phyloP scores from a whole-genome alignment of 257 asterid species.

The Voacanga thouarsii region DNA sequence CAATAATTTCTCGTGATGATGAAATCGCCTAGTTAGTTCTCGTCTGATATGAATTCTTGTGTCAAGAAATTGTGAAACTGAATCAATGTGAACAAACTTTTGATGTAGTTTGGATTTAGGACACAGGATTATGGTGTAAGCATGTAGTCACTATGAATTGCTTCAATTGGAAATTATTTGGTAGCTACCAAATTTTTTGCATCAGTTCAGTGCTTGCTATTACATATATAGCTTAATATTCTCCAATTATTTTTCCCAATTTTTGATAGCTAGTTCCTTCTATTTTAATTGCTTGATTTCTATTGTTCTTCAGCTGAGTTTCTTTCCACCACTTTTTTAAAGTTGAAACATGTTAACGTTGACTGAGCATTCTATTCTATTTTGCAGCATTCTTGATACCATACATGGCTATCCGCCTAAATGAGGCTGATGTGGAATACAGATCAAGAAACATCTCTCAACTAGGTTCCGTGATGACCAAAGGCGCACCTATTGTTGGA shows the following conservation, averaged over 20 bases:
- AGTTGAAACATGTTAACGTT: not conserved
- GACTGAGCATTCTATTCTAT: not conserved
- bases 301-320: not conserved
- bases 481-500: conserved; percentile 68
- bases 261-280: not conserved
- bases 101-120: not conserved
- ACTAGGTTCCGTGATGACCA: conserved; percentile 64
- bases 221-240: not conserved
- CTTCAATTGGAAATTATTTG: not conserved
- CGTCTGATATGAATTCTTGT: not conserved
- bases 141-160: not conserved
- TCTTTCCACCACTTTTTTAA: not conserved
- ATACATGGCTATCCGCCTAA: conserved; percentile 87
- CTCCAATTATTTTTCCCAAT: not conserved
- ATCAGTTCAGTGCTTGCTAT: not conserved
- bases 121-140: not conserved
- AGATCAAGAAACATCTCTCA: conserved; percentile 46
- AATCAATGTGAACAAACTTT: not conserved
- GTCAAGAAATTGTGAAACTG: not conserved
- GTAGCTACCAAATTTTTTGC: not conserved
- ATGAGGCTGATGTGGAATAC: conserved; percentile 30
- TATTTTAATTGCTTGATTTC: not conserved
- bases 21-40: not conserved
- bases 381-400: conserved; percentile 88
- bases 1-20: not conserved